Percentiles rank a stretch among this genome's conserved stretches.
Evolutionary conservation across 192 early-diverging fungal genomes (phyloP).

Genomic region (Pecoramyces ruminantium): DNA sequence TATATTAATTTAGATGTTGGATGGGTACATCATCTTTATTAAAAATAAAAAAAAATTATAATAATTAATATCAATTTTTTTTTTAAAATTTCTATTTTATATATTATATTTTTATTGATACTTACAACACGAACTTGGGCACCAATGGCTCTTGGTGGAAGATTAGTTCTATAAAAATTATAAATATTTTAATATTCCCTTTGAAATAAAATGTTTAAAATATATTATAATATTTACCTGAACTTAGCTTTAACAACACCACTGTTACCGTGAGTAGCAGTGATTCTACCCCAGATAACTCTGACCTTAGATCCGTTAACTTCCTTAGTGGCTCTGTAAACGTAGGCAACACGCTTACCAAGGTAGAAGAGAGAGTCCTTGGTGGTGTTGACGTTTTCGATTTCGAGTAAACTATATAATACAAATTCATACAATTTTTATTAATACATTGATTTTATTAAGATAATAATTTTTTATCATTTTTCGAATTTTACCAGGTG

Average conservation of each 20-base stretch:
- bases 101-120: background rate
- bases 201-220: background rate
- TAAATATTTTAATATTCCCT: too few relatives aligned
- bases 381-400: slow-evolving; percentile 81
- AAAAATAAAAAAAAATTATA: too few relatives aligned
- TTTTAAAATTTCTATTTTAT: too few relatives aligned
- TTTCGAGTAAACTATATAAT: slow-evolving; percentile 63
- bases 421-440: too few relatives aligned
- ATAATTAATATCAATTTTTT: too few relatives aligned
- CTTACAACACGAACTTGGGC: slow-evolving; percentile 78
- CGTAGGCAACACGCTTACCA: slow-evolving; percentile 95
- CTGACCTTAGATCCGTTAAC: slow-evolving; percentile 86
- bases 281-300: slow-evolving; percentile 94
- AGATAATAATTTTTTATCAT: too few relatives aligned
- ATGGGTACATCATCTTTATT: slow-evolving; percentile 86
- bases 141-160: slow-evolving; percentile 88
- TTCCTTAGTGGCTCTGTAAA: slow-evolving; percentile 81
- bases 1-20: slow-evolving; percentile 37
- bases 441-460: too few relatives aligned
- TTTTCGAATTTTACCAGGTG: slow-evolving; percentile 29
- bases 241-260: slow-evolving; percentile 96
- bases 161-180: slow-evolving; percentile 38
- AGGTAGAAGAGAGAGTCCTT: slow-evolving; percentile 91
- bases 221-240: slow-evolving; percentile 15
- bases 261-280: slow-evolving; percentile 86